phyloP scores from a whole-genome alignment of 2,329 filamentous ascomycete species.

The Fusarium drepaniforme region DNA sequence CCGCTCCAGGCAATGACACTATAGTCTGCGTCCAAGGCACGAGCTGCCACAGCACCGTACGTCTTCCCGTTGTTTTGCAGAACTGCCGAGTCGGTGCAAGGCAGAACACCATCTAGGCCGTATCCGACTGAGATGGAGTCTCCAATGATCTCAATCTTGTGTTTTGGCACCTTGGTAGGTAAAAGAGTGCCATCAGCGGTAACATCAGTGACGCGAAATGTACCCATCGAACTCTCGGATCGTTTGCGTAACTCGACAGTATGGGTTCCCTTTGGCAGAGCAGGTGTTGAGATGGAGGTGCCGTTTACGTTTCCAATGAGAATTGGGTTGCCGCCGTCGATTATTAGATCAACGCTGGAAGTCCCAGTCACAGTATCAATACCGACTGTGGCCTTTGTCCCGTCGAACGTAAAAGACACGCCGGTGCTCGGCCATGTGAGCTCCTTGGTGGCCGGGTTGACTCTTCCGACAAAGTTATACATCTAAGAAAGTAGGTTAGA shows the following conservation, averaged over 20 bases:
- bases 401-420: constrained; percentile 55
- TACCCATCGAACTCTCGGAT: constrained; percentile 25
- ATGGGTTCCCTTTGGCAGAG: constrained; percentile 19
- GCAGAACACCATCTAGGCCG: constrained; percentile 54
- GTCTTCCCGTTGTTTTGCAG: constrained; percentile 55
- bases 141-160: constrained; percentile 58
- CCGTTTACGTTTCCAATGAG: constrained; percentile 19
- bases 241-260: constrained; percentile 33
- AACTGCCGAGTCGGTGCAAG: constrained; percentile 54
- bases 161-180: constrained; percentile 39
- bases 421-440: constrained; percentile 60
- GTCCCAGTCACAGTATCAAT: constrained; percentile 16
- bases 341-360: constrained; percentile 30
- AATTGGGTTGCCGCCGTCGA: constrained; percentile 24
- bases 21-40: constrained; percentile 56
- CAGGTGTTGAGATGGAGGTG: constrained; percentile 11
- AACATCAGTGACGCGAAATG: constrained; percentile 10
- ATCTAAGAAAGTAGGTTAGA: constrained; percentile 4
- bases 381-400: constrained; percentile 53
- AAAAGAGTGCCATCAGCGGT: constrained; percentile 34
- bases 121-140: constrained; percentile 60
- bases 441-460: constrained; percentile 56
- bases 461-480: constrained; percentile 51
- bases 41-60: constrained; percentile 57
- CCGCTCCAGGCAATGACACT: constrained; percentile 58